phyloP scores from a whole-genome alignment of 176 grass and related monocot genomes.

The Rhynchospora pubera region DNA sequence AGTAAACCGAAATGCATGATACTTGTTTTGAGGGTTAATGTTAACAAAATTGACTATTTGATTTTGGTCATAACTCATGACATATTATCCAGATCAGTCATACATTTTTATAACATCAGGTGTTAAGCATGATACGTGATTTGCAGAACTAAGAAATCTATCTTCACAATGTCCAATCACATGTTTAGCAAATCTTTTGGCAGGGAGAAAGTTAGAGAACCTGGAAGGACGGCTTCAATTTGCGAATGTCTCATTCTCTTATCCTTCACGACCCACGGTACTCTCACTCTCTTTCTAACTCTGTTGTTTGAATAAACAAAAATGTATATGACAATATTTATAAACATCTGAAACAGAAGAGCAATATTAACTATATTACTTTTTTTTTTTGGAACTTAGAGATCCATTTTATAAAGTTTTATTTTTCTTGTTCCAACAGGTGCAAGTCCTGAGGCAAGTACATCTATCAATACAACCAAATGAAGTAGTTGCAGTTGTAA shows the following conservation, averaged over 20 bases:
- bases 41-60: background rate
- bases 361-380: too few species aligned
- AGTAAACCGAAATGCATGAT: background rate
- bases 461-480: conserved; percentile 61
- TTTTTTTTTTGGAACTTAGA: background rate
- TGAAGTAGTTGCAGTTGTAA: conserved; percentile 97
- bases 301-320: background rate
- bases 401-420: conserved; percentile 12
- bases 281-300: background rate
- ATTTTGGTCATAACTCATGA: background rate
- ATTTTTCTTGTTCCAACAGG: conserved; percentile 37
- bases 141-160: background rate
- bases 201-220: conserved; percentile 61
- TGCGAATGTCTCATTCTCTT: conserved; percentile 76
- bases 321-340: background rate
- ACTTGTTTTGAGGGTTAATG: background rate
- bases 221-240: conserved; percentile 65
- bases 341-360: background rate
- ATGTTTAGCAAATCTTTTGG: conserved; percentile 8
- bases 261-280: conserved; percentile 84
- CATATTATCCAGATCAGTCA: background rate
- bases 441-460: conserved; percentile 52
- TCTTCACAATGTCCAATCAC: background rate
- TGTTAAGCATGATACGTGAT: background rate
- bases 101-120: background rate